phyloP scores from a whole-genome alignment of 768 basidiomycete genomes.

The Suillus lakei region DNA sequence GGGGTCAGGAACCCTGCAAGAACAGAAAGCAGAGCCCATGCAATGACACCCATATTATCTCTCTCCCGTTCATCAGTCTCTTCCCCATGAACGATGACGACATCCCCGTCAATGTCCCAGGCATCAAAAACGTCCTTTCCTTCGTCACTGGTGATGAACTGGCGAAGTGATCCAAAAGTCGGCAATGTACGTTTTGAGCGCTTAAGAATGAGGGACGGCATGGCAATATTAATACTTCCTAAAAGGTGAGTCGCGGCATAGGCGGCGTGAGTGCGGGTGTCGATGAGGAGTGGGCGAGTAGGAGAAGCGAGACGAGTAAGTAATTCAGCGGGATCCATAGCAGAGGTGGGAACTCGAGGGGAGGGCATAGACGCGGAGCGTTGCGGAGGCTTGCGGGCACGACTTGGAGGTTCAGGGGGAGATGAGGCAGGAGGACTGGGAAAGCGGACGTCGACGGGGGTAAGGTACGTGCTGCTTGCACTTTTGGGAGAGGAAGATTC shows the following conservation, averaged over 20 bases:
- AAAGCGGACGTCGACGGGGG: slow-evolving; percentile 46
- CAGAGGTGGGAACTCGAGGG: slow-evolving; percentile 39
- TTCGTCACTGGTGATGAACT: slow-evolving; percentile 81
- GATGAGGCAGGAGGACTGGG: slow-evolving; percentile 32
- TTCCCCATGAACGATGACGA: slow-evolving; percentile 75
- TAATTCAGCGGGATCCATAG: slow-evolving; percentile 49
- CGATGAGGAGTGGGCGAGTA: slow-evolving; percentile 71
- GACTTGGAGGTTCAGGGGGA: slow-evolving; percentile 18
- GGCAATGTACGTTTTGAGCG: slow-evolving; percentile 66
- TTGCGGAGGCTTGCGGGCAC: slow-evolving; percentile 15
- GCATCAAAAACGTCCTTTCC: slow-evolving; percentile 51
- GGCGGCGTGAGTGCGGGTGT: slow-evolving; percentile 74
- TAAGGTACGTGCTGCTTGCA: slow-evolving; percentile 56
- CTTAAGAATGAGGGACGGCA: slow-evolving; percentile 90
- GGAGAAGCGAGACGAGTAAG: slow-evolving; percentile 53
- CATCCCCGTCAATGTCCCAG: slow-evolving; percentile 78
- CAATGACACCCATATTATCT: slow-evolving; percentile 55
- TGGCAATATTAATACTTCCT: slow-evolving; percentile 81
- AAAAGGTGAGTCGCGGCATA: slow-evolving; percentile 69
- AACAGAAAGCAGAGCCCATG: slow-evolving; percentile 75
- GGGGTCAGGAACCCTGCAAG: slow-evolving; percentile 60
- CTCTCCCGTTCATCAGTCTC: slow-evolving; percentile 74
- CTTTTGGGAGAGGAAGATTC: slow-evolving; percentile 45
- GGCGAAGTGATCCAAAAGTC: slow-evolving; percentile 68
- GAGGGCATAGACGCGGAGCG: slow-evolving; percentile 18